These are phyloP conservation scores for Ophiosphaerella korrae DNA, from an alignment of 2,329 filamentous ascomycete species.

Conservation along the genomic window DNA sequence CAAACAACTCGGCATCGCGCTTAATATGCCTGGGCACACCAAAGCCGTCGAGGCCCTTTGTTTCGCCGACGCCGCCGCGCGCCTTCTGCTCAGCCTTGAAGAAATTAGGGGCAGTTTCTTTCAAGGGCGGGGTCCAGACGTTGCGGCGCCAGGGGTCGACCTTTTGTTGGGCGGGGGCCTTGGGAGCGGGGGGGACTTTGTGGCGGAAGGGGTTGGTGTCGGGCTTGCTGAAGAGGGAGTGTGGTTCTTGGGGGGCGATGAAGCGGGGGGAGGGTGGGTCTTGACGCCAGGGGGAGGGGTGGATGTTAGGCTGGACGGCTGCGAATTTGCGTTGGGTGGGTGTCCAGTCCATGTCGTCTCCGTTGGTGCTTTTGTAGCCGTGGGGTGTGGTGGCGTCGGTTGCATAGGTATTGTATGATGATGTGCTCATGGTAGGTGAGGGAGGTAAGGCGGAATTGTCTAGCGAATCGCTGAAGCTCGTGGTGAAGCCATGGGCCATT, in stretches of 20 bases:
- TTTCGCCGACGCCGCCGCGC: constrained; percentile 14
- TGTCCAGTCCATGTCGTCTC: constrained; percentile 73
- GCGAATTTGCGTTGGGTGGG: constrained; percentile 55
- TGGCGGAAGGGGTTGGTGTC: constrained; percentile 68
- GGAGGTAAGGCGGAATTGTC: constrained; percentile 34
- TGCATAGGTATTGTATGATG: constrained; percentile 28
- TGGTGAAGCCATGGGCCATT: constrained; percentile 46
- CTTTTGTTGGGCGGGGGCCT: constrained; percentile 65
- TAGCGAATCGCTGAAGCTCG: constrained; percentile 38
- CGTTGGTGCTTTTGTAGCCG: constrained; percentile 12
- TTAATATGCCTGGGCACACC: constrained; percentile 35
- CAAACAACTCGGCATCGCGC: constrained; percentile 37
- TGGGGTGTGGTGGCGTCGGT: constrained; percentile 35
- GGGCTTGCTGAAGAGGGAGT: constrained; percentile 32
- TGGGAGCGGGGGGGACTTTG: constrained; percentile 71
- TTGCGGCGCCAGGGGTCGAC: constrained; percentile 63
- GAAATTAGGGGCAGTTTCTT: constrained; percentile 58
- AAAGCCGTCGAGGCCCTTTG: constrained; percentile 24
- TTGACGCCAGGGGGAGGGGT: constrained; percentile 24
- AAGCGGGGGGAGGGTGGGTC: constrained; percentile 10
- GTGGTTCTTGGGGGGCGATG: constrained; percentile 8
- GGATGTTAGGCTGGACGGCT: constrained; percentile 38
- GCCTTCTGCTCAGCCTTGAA: constrained; percentile 50
- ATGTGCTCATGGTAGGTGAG: constrained; percentile 38
- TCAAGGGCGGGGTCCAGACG: constrained; percentile 55